Conservation (phyloP, 805 yeast species). For the Wickerhamiella spandovensis region DNA sequence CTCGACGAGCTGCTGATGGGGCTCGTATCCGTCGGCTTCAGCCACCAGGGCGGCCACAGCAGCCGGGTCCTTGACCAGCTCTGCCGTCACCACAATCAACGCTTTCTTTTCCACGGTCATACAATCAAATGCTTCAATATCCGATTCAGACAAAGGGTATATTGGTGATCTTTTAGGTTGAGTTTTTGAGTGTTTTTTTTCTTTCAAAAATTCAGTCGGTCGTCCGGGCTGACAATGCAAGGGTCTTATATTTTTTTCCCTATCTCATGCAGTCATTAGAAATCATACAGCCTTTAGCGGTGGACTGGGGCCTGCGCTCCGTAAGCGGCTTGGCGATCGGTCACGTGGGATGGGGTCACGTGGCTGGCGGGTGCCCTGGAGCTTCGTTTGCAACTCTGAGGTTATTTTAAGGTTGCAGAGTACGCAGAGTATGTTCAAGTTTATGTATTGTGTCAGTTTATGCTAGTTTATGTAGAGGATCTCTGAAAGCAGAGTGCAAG, state of each 20-base stretch:
- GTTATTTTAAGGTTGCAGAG: too few relatives aligned
- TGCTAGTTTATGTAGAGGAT: too few relatives aligned
- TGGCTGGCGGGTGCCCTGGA: too few relatives aligned
- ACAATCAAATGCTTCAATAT: not conserved
- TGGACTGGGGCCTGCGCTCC: not conserved
- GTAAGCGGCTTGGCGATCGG: not conserved
- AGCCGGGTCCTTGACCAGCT: conserved; percentile 16
- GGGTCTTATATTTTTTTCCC: not conserved
- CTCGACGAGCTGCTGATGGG: conserved; percentile 27
- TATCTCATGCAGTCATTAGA: not conserved
- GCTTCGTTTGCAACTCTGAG: too few relatives aligned
- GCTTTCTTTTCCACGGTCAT: conserved; percentile 4
- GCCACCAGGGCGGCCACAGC: conserved; percentile 11
- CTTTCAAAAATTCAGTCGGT: not conserved
- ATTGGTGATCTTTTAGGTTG: not conserved
- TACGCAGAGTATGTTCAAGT: too few relatives aligned
- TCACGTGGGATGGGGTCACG: too few relatives aligned
- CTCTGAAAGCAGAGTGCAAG: too few relatives aligned
- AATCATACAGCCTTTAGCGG: not conserved
- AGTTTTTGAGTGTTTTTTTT: not conserved
- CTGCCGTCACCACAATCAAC: conserved; percentile 15
- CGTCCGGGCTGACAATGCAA: not conserved
- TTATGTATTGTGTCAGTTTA: too few relatives aligned
- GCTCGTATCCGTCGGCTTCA: conserved; percentile 8
- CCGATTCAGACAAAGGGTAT: too few relatives aligned